Percentiles rank a stretch among this genome's conserved stretches.
phyloP scores from a whole-genome alignment of 768 basidiomycete genomes.

The Boletus sensibilis region DNA sequence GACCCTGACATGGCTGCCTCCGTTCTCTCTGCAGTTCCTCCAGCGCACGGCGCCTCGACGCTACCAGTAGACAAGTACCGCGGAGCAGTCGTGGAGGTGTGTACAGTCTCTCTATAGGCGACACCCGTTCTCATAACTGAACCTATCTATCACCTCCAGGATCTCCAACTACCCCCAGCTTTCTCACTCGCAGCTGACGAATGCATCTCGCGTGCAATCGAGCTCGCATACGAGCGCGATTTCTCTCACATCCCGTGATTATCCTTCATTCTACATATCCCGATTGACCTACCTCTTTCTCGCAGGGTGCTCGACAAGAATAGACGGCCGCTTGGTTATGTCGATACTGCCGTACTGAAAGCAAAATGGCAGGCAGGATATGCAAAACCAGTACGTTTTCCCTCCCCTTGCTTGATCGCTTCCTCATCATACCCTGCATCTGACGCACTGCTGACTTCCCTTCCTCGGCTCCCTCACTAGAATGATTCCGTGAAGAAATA shows the following conservation, averaged over 20 bases:
- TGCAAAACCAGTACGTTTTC: conserved; percentile 61
- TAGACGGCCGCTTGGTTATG: conserved; percentile 78
- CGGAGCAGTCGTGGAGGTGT: conserved; percentile 88
- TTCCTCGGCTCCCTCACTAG: conserved; percentile 34
- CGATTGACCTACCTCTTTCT: neutral
- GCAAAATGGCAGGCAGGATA: conserved; percentile 71
- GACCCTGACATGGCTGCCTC: conserved; percentile 2
- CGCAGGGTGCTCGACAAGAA: conserved; percentile 70
- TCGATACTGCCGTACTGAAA: conserved; percentile 77
- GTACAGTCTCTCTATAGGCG: neutral
- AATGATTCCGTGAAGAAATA: conserved; percentile 66
- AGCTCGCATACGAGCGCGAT: conserved; percentile 89
- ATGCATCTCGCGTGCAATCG: conserved; percentile 72
- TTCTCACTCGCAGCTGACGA: conserved; percentile 76
- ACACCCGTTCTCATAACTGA: neutral
- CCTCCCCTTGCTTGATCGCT: neutral
- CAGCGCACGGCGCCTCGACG: conserved; percentile 1
- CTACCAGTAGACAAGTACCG: conserved; percentile 59
- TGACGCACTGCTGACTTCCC: neutral
- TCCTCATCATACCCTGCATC: neutral
- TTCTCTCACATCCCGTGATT: conserved; percentile 90
- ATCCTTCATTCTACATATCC: neutral
- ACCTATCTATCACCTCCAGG: conserved; percentile 23
- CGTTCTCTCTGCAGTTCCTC: conserved; percentile 1
- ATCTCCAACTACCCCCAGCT: conserved; percentile 82